phyloP scores from a whole-genome alignment of 257 asterid genomes.

The Mentha longifolia region DNA sequence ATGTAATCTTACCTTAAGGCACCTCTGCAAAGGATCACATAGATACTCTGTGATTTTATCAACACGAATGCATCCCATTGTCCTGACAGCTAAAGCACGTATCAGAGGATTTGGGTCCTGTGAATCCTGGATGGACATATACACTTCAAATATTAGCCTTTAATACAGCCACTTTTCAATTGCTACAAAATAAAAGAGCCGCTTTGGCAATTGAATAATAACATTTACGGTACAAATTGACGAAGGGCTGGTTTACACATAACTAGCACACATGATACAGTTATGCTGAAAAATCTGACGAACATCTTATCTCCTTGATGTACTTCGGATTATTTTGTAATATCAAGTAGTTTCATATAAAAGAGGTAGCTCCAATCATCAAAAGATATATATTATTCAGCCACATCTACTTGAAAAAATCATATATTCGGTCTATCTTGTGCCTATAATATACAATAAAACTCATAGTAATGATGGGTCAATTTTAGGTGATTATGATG shows the following conservation, averaged over 20 bases:
- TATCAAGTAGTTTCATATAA: not conserved
- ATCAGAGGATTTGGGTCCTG: conserved; percentile 99
- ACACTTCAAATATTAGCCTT: conserved; percentile 24
- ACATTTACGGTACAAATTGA: conserved; percentile 4
- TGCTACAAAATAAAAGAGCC: conserved; percentile 18
- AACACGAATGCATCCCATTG: conserved; percentile 99
- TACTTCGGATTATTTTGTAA: not conserved
- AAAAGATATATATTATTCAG: conserved; percentile 1
- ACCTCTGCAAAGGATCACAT: conserved; percentile 97
- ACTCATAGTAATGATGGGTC: conserved; percentile 22
- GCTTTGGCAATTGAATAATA: conserved; percentile 29
- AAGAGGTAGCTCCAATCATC: not conserved
- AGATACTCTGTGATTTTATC: conserved; percentile 97
- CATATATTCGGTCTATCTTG: conserved; percentile 8
- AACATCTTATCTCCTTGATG: conserved; percentile 9
- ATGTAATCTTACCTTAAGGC: conserved; percentile 75
- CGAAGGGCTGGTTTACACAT: conserved; percentile 3
- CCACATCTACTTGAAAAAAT: not conserved
- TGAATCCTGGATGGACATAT: conserved; percentile 69
- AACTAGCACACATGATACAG: conserved; percentile 14
- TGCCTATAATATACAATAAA: conserved; percentile 8
- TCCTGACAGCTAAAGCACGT: conserved; percentile 99
- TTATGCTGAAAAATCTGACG: conserved; percentile 7
- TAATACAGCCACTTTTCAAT: conserved; percentile 21
- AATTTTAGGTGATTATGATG: conserved; percentile 22